Base-by-base conservation (phyloP, 2,329 filamentous ascomycete species). In the Colletotrichum sp. region DNA sequence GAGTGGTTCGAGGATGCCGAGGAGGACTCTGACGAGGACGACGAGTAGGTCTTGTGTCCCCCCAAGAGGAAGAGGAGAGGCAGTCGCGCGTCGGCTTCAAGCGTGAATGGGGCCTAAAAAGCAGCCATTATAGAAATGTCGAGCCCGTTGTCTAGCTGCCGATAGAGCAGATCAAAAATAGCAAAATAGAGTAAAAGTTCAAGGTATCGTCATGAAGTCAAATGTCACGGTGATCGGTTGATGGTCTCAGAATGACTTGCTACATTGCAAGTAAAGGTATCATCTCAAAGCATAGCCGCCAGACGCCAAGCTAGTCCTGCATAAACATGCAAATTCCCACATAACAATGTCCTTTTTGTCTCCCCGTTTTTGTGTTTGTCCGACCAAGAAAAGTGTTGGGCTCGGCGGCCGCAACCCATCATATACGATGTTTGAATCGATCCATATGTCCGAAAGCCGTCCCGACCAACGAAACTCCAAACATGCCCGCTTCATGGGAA, bases 1-100 rank as follows among this genome's bases (percentile, higher is more conserved):
- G 95, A 98, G 81, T 95, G 96, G 92, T 84, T 96, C 80, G 94
- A 94, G 81, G 93, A 96, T 82, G 95, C 94, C 44, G 92, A 93
- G 78, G 92, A 92, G 76, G 93, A 88, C 1, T 86, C 87, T 8
- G 85, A 86, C 8, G 83, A 84, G 16, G 78, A 78, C 32, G 80
- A 82, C 59, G 78, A 80, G 39, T 76, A 76, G 75, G 66, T 75
- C 60, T 75, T 75, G 65, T 64, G 57, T 63, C 68, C 24, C 16
- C 36, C 18, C 4, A 39, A 32, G 57, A 70, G 36, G n/a, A 65
- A 44, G n/a, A 34, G 28, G 32, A 64, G 34, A 24, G 52, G 44
- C 36, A 64, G 55, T 34, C 44, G 44, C n/a, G 44, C 44, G n/a
- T 52, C 44, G n/a, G 44, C 44, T 52, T 52, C 44, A 21, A 52